Evolutionary conservation across 192 early-diverging fungal genomes (phyloP).

Genomic region (Pilaira anomala): DNA sequence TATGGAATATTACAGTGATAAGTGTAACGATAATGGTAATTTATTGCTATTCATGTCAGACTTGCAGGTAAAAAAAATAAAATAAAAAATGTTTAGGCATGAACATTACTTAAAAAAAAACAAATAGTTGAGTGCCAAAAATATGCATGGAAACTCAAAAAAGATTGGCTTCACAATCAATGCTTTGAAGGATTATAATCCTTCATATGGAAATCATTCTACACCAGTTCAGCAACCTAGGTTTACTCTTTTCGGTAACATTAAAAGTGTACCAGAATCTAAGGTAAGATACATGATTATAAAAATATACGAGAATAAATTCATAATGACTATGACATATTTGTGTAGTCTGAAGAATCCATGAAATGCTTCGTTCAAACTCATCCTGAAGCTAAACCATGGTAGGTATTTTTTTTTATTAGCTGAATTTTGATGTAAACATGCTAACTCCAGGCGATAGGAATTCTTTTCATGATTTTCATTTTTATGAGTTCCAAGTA

Average conservation of each 20-base stretch:
- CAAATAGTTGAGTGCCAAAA: constrained; percentile 28
- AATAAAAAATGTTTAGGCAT: too few species aligned
- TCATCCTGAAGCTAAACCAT: constrained; percentile 43
- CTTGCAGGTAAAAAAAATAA: constrained; percentile 10
- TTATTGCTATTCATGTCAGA: constrained; percentile 43
- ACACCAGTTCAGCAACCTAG: constrained; percentile 43
- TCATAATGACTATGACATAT: too few species aligned
- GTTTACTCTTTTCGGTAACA: constrained; percentile 42
- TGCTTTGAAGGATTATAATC: constrained; percentile 31
- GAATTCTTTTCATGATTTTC: constrained; percentile 43
- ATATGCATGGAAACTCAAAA: constrained; percentile 14
- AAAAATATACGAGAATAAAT: constrained; percentile 2
- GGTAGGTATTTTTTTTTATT: constrained; percentile 12
- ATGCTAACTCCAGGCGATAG: background rate
- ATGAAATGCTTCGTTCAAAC: constrained; percentile 38
- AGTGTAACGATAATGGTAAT: constrained; percentile 41
- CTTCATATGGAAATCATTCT: constrained; percentile 10
- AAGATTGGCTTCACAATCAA: constrained; percentile 43
- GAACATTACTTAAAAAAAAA: background rate
- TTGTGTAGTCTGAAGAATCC: constrained; percentile 29
- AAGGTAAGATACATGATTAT: background rate
- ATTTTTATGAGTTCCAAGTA: constrained; percentile 45
- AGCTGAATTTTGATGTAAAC: background rate
- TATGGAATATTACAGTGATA: constrained; percentile 49
- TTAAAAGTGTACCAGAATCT: constrained; percentile 23